Percentiles rank a stretch among this genome's conserved stretches.
These are phyloP conservation scores for Corylus heterophylla DNA, from an alignment of 306 rosid genomes.

Conservation along the genomic window DNA sequence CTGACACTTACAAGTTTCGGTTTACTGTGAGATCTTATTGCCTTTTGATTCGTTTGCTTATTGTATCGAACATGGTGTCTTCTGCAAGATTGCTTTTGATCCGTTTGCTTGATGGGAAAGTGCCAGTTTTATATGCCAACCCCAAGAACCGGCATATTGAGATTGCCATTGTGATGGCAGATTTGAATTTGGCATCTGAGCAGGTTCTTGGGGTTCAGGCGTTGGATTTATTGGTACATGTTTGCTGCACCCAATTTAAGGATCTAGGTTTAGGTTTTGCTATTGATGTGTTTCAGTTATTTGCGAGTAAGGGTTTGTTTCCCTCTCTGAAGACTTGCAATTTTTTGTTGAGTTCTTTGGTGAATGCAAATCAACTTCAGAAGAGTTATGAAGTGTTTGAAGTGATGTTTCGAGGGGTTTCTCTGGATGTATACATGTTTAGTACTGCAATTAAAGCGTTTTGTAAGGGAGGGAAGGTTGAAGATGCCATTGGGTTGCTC, in stretches of 20 bases:
- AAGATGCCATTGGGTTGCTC: conserved; percentile 52
- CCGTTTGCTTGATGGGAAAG: conserved; percentile 55
- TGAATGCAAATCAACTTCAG: conserved; percentile 49
- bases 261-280: conserved; percentile 42
- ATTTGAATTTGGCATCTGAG: conserved; percentile 18
- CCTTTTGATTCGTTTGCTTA: conserved; percentile 58
- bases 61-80: conserved; percentile 37
- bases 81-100: conserved; percentile 55
- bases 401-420: conserved; percentile 34
- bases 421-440: conserved; percentile 59
- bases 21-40: conserved; percentile 70
- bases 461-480: conserved; percentile 62
- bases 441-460: conserved; percentile 54
- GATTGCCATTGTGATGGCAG: conserved; percentile 45
- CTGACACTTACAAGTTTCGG: conserved; percentile 37
- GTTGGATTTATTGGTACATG: conserved; percentile 61
- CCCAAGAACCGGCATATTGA: conserved; percentile 30
- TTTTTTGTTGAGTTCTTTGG: conserved; percentile 56
- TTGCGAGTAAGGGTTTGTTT: conserved; percentile 38
- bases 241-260: conserved; percentile 54
- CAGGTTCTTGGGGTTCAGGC: conserved; percentile 35
- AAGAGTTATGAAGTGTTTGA: conserved; percentile 54
- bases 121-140: conserved; percentile 31
- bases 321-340: conserved; percentile 57
- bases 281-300: conserved; percentile 40